Evolutionary conservation across 768 basidiomycete species (phyloP), one percentile per base, ranked within the genome.

Genomic region (Fistulinella prunicolor): DNA sequence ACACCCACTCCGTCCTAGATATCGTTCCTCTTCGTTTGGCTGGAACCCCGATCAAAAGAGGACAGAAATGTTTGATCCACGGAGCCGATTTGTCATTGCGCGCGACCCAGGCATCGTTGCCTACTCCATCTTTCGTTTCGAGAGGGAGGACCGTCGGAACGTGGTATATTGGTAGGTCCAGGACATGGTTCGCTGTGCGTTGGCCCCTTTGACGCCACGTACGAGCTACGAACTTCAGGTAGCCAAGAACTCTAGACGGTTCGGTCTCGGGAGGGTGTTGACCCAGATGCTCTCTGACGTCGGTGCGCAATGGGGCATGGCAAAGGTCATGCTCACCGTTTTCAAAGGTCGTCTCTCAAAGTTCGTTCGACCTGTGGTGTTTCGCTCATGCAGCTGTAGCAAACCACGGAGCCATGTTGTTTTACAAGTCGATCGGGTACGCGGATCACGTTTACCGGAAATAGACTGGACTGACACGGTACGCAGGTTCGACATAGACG

Each of bases 201-300:
- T 23, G 19, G 16, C 32, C 38, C 26, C 34, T 12, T 40, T 49
- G 43, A 51, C 24, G 36, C 26, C 12, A 22, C 8, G 10, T 9
- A 35, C 23, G 48, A 92, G 89, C 61, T 93, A 93, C 60, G 90
- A 93, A 43, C 66, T 91, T 4, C 89, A 93, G 58, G 76, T 91
- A 3, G 64, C 71, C 0, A 41, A 65, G 30, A 38, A 55, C 1
- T 64, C 57, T 13, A 77, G 74, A 50, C 70, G 83, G 5, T 62
- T 61, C 22, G 87, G 89, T 3, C 63, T 88, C 1, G 90, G 89
- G 1, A 77, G 66, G 49, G 56, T 63, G 19, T 61, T 92, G 41
- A 71, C 83, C 61, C 65, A 71, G 3, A 64, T 67, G 19, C 65
- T 92, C 17, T 66, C 66, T 19, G 66, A 65, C 8, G 75, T 91